phyloP scores from a whole-genome alignment of 345 rosid species.

The Capsella bursapastoris region DNA sequence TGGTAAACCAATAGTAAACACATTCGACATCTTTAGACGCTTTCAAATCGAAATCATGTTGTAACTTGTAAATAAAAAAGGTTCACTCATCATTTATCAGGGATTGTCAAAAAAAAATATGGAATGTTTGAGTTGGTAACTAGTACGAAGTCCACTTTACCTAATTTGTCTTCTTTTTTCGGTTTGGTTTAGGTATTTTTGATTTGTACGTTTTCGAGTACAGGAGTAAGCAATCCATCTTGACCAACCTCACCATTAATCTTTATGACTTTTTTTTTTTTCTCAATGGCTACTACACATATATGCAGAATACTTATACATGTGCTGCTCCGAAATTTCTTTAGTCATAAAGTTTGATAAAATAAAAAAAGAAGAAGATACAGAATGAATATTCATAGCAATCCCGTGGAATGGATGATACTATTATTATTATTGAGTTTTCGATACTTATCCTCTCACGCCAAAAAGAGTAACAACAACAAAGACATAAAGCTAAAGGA shows the following conservation, averaged over 20 bases:
- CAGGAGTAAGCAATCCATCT: constrained; percentile 40
- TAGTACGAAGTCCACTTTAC: constrained; percentile 43
- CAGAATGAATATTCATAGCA: not conserved
- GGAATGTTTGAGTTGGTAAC: constrained; percentile 37
- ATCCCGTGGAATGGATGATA: not conserved
- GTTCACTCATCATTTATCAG: too few relatives aligned
- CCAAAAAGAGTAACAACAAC: constrained; percentile 20
- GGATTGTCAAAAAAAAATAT: too few relatives aligned
- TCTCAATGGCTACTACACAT: not conserved
- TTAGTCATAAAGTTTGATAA: not conserved
- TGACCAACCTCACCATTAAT: constrained; percentile 41
- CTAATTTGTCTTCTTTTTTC: constrained; percentile 16
- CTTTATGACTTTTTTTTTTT: not conserved
- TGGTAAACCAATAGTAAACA: not conserved
- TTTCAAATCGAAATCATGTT: not conserved
- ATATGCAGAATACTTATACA: not conserved
- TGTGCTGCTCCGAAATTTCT: not conserved
- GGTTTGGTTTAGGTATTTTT: constrained; percentile 34
- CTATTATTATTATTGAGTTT: not conserved
- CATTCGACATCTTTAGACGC: too few relatives aligned
- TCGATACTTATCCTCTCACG: constrained; percentile 10
- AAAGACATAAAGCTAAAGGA: constrained; percentile 19
- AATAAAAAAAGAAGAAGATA: not conserved
- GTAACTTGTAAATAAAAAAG: too few relatives aligned
- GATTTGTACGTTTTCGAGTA: constrained; percentile 29